Conservation (phyloP, 306 rosid species). For the Prunus fruticosa region DNA sequence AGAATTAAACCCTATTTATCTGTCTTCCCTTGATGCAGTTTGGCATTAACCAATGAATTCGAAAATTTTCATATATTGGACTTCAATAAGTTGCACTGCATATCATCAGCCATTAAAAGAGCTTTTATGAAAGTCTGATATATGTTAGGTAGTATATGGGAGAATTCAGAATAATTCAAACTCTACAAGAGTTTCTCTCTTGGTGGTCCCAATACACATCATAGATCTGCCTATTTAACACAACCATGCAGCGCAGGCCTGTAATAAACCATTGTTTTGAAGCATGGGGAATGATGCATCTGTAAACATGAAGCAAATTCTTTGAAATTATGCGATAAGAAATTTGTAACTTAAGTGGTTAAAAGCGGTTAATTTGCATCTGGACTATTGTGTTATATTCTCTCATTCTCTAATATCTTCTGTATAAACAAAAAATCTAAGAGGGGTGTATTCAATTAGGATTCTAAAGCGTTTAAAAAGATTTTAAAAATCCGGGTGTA, state of each 20-base stretch:
- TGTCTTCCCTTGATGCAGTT: background rate
- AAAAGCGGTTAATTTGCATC: too few relatives aligned
- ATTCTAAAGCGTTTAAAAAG: too few relatives aligned
- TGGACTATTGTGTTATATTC: too few relatives aligned
- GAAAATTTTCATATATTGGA: background rate
- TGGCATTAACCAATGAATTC: slow-evolving; percentile 1
- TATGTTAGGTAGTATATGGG: slow-evolving; percentile 31
- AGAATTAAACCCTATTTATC: background rate
- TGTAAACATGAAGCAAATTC: slow-evolving; percentile 31
- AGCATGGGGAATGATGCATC: slow-evolving; percentile 48
- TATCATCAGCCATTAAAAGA: background rate
- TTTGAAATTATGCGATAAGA: too few relatives aligned
- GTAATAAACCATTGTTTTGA: slow-evolving; percentile 25
- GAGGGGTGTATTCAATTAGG: too few relatives aligned
- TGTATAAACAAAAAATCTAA: too few relatives aligned
- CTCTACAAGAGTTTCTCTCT: slow-evolving; percentile 27
- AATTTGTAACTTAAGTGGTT: too few relatives aligned
- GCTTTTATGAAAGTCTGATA: slow-evolving; percentile 31
- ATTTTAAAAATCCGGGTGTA: too few relatives aligned
- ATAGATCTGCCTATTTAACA: slow-evolving; percentile 42
- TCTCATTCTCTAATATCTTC: too few relatives aligned
- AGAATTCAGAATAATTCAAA: slow-evolving; percentile 44
- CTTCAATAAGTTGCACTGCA: slow-evolving; percentile 11
- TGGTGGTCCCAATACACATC: slow-evolving; percentile 51
- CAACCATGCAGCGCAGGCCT: slow-evolving; percentile 27